These are phyloP conservation scores for Gremmenia infestans DNA, from an alignment of 2,329 filamentous ascomycete species.

Conservation along the genomic window DNA sequence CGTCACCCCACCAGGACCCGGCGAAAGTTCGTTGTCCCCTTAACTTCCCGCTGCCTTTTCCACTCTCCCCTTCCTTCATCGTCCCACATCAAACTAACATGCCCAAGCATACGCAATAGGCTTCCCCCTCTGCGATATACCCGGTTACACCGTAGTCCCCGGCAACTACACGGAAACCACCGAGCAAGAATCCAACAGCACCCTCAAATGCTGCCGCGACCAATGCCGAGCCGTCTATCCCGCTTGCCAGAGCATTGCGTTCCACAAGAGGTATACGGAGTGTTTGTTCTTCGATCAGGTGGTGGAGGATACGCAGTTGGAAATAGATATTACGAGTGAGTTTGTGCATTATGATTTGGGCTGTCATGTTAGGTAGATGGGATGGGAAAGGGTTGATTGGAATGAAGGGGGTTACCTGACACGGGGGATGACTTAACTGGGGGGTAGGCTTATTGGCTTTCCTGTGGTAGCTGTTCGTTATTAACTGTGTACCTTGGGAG, in stretches of 20 bases:
- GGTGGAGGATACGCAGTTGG: constrained; percentile 16
- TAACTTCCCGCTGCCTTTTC: constrained; percentile 17
- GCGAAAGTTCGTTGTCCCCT: not conserved
- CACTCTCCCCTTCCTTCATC: constrained; percentile 15
- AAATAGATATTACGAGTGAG: constrained; percentile 2
- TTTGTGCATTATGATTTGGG: constrained; percentile 14
- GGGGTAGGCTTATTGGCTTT: too few relatives aligned
- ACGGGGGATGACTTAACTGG: too few relatives aligned
- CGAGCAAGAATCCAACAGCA: constrained; percentile 7
- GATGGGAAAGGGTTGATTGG: not conserved
- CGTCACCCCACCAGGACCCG: not conserved
- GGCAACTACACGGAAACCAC: constrained; percentile 13
- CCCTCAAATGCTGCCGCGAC: constrained; percentile 5
- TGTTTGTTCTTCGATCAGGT: constrained; percentile 15
- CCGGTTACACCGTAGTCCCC: constrained; percentile 10
- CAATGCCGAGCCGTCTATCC: constrained; percentile 2
- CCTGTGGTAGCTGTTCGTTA: too few relatives aligned
- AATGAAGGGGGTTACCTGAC: not conserved
- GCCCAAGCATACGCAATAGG: constrained; percentile 16
- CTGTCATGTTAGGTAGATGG: constrained; percentile 3
- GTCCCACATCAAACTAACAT: constrained; percentile 23
- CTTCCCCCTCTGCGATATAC: constrained; percentile 13
- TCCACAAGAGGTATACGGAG: constrained; percentile 6
- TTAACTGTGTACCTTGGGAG: too few relatives aligned
- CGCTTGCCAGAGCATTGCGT: constrained; percentile 9